Evolutionary conservation across 345 rosid genomes (phyloP).

Genomic region (sweet orange (Citrus sinensis)): DNA sequence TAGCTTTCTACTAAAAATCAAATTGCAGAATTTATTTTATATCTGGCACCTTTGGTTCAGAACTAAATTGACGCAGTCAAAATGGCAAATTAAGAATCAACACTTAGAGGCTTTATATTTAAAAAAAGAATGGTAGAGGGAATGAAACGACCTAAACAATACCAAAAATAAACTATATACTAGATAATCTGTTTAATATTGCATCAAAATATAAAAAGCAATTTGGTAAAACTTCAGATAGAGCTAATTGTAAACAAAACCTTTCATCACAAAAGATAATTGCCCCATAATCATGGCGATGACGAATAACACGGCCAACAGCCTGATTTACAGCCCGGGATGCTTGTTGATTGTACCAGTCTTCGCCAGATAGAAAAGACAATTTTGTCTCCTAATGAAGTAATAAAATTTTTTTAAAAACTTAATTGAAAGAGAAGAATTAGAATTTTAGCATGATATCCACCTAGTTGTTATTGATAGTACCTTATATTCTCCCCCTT

Average conservation of each 20-base stretch:
- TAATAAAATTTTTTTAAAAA: background rate
- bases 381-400: slow-evolving; percentile 30
- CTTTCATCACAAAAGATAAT: slow-evolving; percentile 92
- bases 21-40: background rate
- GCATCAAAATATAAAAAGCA: background rate
- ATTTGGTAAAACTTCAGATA: background rate
- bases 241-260: slow-evolving; percentile 31
- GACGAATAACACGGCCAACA: slow-evolving; percentile 95
- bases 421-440: background rate
- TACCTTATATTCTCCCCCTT: slow-evolving; percentile 47
- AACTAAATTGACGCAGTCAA: background rate
- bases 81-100: background rate
- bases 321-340: slow-evolving; percentile 96
- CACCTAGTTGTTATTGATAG: slow-evolving; percentile 16
- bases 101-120: background rate
- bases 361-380: slow-evolving; percentile 62
- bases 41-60: background rate
- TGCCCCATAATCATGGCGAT: slow-evolving; percentile 90
- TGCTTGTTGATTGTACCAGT: slow-evolving; percentile 93
- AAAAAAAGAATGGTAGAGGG: slow-evolving; percentile 2
- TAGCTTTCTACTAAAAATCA: background rate
- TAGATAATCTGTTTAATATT: background rate
- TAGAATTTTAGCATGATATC: slow-evolving; percentile 12
- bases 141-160: background rate
- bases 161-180: background rate